phyloP scores from a whole-genome alignment of 2,329 filamentous ascomycete genomes.

The Aspergillus nomiae region DNA sequence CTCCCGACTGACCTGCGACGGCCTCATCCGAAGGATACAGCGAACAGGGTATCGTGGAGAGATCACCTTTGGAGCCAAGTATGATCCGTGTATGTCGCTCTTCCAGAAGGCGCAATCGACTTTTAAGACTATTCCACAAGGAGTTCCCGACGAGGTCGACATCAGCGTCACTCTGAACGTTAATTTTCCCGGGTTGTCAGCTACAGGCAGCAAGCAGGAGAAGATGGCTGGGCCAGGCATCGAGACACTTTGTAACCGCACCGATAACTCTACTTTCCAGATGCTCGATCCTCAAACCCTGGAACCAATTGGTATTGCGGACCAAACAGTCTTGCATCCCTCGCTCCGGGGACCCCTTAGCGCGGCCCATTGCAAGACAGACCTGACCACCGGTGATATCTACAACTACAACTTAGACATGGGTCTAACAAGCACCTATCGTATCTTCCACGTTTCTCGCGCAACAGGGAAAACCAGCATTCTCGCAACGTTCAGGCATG shows the following conservation, averaged over 20 bases:
- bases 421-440: background rate
- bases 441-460: background rate
- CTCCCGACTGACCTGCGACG: background rate
- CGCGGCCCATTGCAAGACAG: background rate
- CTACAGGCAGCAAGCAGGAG: background rate
- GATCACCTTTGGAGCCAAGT: background rate
- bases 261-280: background rate
- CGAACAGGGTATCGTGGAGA: background rate
- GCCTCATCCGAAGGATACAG: background rate
- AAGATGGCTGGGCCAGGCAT: background rate
- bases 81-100: background rate
- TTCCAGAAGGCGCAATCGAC: background rate
- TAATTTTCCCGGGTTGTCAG: background rate
- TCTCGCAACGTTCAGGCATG: background rate
- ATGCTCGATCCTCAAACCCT: background rate
- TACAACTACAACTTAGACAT: background rate
- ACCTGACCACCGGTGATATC: background rate
- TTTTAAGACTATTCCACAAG: background rate
- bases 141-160: background rate
- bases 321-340: background rate
- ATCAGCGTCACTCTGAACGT: background rate
- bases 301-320: background rate
- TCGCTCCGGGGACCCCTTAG: background rate
- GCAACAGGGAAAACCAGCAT: background rate
- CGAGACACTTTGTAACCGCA: background rate